Evolutionary conservation across 192 early-diverging fungal species (phyloP).

Genomic region (Linnemannia schmuckeri): DNA sequence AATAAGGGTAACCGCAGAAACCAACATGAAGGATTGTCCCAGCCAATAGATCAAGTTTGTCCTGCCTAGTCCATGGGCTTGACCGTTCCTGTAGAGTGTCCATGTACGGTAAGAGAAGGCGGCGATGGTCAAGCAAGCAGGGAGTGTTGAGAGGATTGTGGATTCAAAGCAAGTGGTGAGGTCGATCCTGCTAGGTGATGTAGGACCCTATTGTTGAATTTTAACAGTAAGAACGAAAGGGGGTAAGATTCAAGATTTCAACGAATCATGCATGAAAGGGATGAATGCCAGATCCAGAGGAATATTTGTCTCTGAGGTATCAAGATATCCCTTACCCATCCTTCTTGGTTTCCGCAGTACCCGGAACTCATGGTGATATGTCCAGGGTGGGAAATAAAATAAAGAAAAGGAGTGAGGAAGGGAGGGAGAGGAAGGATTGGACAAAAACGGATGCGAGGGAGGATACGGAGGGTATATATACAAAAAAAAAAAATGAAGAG

Average conservation of each 20-base stretch:
- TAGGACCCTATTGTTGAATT: slow-evolving; percentile 15
- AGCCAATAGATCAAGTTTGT: slow-evolving; percentile 30
- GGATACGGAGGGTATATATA: background rate
- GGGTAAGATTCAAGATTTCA: background rate
- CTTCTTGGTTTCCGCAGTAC: slow-evolving; percentile 33
- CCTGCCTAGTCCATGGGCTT: slow-evolving; percentile 30
- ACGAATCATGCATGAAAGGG: no score
- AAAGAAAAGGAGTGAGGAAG: background rate
- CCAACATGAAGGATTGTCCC: slow-evolving; percentile 21
- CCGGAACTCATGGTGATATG: slow-evolving; percentile 8
- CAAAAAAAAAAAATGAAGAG: background rate
- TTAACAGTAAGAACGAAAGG: background rate
- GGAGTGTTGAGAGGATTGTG: slow-evolving; percentile 29
- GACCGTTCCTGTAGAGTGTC: background rate
- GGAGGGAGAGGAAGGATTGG: background rate
- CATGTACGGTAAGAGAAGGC: slow-evolving; percentile 1
- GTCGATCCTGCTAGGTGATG: slow-evolving; percentile 10
- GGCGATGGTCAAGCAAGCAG: slow-evolving; percentile 19
- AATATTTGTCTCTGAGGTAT: no score
- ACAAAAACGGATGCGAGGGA: background rate
- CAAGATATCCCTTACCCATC: slow-evolving; percentile 26
- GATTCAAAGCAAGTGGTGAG: slow-evolving; percentile 32
- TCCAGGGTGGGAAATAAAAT: background rate
- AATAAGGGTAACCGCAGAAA: slow-evolving; percentile 11
- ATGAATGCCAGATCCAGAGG: background rate